Evolutionary conservation across 176 grass and related monocot genomes (phyloP).

Genomic region (Themeda triandra): DNA sequence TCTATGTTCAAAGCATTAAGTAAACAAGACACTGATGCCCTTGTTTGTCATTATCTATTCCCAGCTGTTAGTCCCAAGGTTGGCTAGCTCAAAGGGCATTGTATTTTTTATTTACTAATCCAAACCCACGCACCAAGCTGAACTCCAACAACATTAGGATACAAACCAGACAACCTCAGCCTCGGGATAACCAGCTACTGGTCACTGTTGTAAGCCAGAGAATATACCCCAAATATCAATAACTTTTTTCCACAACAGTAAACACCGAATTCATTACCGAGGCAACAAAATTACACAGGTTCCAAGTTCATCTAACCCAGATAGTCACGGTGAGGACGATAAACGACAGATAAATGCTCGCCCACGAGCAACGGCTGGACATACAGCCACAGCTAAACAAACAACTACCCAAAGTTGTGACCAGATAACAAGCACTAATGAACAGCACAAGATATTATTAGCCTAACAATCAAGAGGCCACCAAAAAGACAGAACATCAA

Average conservation of each 20-base stretch:
- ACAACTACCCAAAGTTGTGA: too few relatives aligned
- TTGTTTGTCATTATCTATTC: not conserved
- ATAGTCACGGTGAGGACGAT: too few relatives aligned
- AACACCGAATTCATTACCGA: too few relatives aligned
- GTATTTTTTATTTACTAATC: not conserved
- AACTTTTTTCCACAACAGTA: not conserved
- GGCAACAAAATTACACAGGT: too few relatives aligned
- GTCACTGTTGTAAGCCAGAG: not conserved
- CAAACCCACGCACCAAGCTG: not conserved
- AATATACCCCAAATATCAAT: not conserved
- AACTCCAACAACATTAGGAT: conserved; percentile 4
- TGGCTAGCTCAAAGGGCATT: not conserved
- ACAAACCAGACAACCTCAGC: not conserved
- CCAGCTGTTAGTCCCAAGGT: not conserved
- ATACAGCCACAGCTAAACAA: too few relatives aligned
- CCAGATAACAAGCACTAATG: too few relatives aligned
- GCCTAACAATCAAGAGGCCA: too few relatives aligned
- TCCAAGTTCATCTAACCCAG: too few relatives aligned
- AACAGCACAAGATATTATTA: too few relatives aligned
- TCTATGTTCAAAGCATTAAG: not conserved
- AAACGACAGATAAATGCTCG: too few relatives aligned
- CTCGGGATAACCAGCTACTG: not conserved
- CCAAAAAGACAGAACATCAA: too few relatives aligned
- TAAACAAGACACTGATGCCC: not conserved
- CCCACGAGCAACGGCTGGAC: too few relatives aligned